A percentile compares a stretch with the other conserved stretches of the same genome.
Evolutionary conservation across 2,329 filamentous ascomycete genomes (phyloP).

Genomic region (Penicillium sp.): DNA sequence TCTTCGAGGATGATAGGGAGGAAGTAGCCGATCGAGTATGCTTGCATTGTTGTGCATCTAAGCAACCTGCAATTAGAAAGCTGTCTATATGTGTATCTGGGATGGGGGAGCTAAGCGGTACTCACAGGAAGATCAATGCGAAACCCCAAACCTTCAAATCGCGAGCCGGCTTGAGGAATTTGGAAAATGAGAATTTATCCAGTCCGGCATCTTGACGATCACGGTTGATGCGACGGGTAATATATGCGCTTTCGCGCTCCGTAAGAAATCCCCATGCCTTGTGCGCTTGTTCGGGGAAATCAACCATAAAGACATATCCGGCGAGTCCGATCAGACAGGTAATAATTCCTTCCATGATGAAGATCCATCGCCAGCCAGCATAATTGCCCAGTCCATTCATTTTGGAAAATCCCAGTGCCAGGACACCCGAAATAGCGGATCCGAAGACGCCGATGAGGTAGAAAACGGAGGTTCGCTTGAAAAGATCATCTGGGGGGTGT

Average conservation of each 20-base stretch:
- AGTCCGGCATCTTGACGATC: conserved; percentile 1
- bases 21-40: conserved; percentile 4
- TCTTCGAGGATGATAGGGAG: conserved; percentile 1
- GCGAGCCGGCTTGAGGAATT: not conserved
- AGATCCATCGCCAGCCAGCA: conserved; percentile 12
- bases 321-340: not conserved
- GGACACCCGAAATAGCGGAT: conserved; percentile 65
- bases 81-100: not conserved
- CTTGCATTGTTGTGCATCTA: conserved; percentile 1
- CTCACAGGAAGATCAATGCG: not conserved
- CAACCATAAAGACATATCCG: not conserved
- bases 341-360: conserved; percentile 2
- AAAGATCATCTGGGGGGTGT: conserved; percentile 54
- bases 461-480: conserved; percentile 68
- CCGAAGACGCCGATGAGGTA: conserved; percentile 69
- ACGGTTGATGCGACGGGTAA: not conserved
- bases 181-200: not conserved
- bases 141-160: conserved; percentile 3
- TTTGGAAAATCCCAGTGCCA: conserved; percentile 64
- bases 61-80: not conserved
- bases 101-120: not conserved
- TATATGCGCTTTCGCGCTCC: not conserved
- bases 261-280: conserved; percentile 3
- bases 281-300: conserved; percentile 2
- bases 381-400: conserved; percentile 23